These are phyloP conservation scores for Pseudocohnilembus persalinus DNA, from an alignment of 169 alveolate species.

Conservation along the genomic window DNA sequence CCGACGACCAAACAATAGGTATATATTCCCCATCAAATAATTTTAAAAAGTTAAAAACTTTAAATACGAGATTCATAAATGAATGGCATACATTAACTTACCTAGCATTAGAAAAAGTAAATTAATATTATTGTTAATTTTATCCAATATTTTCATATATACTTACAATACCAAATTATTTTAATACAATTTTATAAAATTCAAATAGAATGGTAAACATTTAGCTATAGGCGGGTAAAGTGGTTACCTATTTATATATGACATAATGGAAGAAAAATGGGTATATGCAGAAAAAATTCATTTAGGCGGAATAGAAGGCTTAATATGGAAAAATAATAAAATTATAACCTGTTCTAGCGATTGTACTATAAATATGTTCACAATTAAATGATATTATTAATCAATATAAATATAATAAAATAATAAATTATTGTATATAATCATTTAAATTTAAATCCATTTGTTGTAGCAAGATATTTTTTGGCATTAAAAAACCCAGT, in stretches of 20 bases:
- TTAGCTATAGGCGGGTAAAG: constrained; percentile 54
- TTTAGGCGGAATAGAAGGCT: constrained; percentile 65
- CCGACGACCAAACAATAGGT: constrained; percentile 60
- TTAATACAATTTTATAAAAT: constrained; percentile 18
- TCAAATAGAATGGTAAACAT: constrained; percentile 31
- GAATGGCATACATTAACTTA: constrained; percentile 76
- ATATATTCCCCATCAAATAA: constrained; percentile 33
- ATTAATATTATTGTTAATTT: background rate
- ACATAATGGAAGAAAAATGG: constrained; percentile 7
- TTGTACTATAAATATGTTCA: constrained; percentile 33
- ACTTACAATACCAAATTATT: background rate
- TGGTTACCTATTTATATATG: constrained; percentile 50
- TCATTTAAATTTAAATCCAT: background rate
- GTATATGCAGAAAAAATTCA: constrained; percentile 52
- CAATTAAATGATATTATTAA: no score
- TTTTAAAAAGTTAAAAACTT: constrained; percentile 17
- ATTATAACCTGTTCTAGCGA: constrained; percentile 61
- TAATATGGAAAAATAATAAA: constrained; percentile 39
- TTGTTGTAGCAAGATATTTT: background rate
- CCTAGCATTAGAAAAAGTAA: constrained; percentile 32
- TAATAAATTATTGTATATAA: no score
- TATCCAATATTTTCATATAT: no score
- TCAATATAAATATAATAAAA: background rate
- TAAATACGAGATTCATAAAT: constrained; percentile 47
- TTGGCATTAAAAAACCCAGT: background rate